phyloP scores from a whole-genome alignment of 345 rosid genomes.

The Arabis hirsuta region DNA sequence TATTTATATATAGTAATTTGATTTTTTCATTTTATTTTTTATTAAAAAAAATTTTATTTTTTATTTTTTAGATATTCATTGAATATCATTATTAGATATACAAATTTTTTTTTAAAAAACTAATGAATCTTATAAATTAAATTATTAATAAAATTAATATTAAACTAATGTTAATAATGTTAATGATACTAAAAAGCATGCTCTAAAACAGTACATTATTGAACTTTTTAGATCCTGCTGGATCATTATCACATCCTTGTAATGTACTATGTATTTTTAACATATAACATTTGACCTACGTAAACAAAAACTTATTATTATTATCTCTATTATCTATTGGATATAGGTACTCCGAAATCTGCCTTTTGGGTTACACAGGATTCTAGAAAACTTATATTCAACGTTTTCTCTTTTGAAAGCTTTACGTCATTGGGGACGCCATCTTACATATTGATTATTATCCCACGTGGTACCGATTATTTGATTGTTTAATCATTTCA shows the following conservation, averaged over 20 bases:
- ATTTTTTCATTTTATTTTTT: too few species aligned
- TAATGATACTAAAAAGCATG: too few species aligned
- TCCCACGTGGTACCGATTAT: slow-evolving; percentile 25
- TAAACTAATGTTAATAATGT: too few species aligned
- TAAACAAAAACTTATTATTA: not conserved
- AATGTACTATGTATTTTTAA: not conserved
- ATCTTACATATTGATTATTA: slow-evolving; percentile 8
- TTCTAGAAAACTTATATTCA: not conserved
- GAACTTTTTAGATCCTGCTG: slow-evolving; percentile 19
- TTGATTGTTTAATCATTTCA: not conserved
- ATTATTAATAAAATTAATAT: too few species aligned
- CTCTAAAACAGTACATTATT: not conserved
- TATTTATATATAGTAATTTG: too few species aligned
- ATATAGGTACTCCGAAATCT: not conserved
- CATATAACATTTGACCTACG: slow-evolving; percentile 27
- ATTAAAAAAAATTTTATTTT: too few species aligned
- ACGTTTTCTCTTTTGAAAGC: slow-evolving; percentile 22
- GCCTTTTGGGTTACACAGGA: not conserved
- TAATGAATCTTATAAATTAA: too few species aligned
- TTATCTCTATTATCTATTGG: not conserved
- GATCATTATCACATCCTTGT: not conserved
- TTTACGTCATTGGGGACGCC: slow-evolving; percentile 34
- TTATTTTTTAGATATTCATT: too few species aligned
- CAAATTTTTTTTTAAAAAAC: too few species aligned
- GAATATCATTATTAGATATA: too few species aligned